phyloP scores from a whole-genome alignment of 2,329 filamentous ascomycete species.

The Helotiales sp. region DNA sequence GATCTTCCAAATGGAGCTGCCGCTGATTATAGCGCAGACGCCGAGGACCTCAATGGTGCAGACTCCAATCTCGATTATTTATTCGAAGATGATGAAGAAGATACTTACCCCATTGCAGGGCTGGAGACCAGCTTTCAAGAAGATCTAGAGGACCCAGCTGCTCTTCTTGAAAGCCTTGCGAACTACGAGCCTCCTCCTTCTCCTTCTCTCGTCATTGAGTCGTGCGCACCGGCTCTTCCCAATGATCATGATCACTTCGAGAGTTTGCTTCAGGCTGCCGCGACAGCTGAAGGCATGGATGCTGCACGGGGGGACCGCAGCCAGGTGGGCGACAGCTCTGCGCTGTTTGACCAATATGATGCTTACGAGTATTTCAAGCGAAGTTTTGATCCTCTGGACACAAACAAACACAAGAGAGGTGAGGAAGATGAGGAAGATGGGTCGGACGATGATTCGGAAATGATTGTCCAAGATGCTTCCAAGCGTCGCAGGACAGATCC shows the following conservation, averaged over 20 bases:
- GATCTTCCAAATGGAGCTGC: constrained; percentile 7
- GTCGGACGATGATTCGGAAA: not conserved
- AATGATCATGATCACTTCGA: constrained; percentile 35
- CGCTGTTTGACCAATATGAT: constrained; percentile 2
- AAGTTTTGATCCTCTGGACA: not conserved
- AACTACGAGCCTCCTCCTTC: constrained; percentile 28
- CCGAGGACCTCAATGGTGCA: constrained; percentile 26
- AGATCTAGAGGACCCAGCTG: constrained; percentile 34
- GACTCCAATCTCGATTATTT: constrained; percentile 16
- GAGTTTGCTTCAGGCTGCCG: constrained; percentile 38
- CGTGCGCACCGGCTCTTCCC: not conserved
- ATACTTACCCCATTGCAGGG: constrained; percentile 32
- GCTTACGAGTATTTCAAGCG: constrained; percentile 14
- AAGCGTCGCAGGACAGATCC: constrained; percentile 20
- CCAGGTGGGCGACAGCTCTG: constrained; percentile 7
- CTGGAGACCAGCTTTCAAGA: constrained; percentile 27
- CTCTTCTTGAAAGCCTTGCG: constrained; percentile 38
- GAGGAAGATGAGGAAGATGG: constrained; percentile 1
- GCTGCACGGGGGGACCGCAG: constrained; percentile 1
- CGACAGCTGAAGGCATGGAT: constrained; percentile 31
- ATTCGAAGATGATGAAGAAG: constrained; percentile 13
- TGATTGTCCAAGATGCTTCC: not conserved
- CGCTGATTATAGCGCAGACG: not conserved
- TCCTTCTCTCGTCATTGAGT: not conserved
- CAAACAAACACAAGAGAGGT: constrained; percentile 16